Conservation (phyloP, 257 asterid genomes). For the Solanum clarkiae region DNA sequence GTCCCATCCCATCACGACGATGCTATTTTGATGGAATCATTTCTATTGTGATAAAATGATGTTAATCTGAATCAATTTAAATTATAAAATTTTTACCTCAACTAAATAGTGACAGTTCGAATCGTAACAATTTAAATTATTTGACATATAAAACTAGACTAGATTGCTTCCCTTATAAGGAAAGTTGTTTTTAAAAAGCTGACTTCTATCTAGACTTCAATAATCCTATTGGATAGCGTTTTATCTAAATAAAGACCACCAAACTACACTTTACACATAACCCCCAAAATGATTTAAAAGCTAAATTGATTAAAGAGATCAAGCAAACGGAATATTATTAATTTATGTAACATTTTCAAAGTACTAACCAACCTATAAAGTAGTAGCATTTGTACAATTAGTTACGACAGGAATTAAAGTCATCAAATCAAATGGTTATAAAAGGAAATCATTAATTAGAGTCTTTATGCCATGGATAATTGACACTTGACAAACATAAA, state of each 20-base stretch:
- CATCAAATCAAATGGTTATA: not conserved
- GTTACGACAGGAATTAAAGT: not conserved
- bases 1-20: no score
- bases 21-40: no score
- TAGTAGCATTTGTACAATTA: not conserved
- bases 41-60: no score
- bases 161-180: not conserved
- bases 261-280: not conserved
- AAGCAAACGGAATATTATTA: not conserved
- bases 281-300: not conserved
- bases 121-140: not conserved
- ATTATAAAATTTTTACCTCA: no score
- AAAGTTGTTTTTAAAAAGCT: not conserved
- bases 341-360: not conserved
- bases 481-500: not conserved
- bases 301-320: not conserved
- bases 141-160: not conserved
- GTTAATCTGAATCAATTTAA: no score
- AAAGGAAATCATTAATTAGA: not conserved
- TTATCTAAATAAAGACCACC: not conserved
- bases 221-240: not conserved
- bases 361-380: not conserved
- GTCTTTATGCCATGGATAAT: not conserved
- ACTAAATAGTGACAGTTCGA: no score
- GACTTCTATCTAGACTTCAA: not conserved